These are phyloP conservation scores for Pseudogymnoascus sp. DNA, from an alignment of 2,329 filamentous ascomycete genomes.

Conservation along the genomic window DNA sequence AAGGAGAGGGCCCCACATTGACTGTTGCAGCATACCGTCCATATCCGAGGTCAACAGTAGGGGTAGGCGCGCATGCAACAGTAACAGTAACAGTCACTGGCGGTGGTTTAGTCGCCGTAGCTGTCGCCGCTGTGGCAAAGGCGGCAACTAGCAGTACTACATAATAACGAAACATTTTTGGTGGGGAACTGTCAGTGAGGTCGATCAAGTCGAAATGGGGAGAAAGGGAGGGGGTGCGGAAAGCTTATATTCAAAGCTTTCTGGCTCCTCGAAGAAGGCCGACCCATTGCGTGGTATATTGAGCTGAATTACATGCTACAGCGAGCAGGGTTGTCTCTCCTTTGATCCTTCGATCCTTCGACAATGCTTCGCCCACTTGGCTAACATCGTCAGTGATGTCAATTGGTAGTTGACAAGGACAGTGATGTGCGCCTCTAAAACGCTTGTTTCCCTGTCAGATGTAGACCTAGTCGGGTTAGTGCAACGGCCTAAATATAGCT, in stretches of 20 bases:
- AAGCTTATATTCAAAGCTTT: not conserved
- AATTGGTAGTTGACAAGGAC: not conserved
- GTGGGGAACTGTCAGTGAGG: not conserved
- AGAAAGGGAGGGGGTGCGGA: not conserved
- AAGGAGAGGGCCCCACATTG: not conserved
- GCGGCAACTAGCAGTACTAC: not conserved
- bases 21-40: not conserved
- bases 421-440: not conserved
- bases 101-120: not conserved
- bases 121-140: not conserved
- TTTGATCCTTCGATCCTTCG: not conserved
- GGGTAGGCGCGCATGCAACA: not conserved
- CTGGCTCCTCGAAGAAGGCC: not conserved
- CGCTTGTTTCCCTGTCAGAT: not conserved
- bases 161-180: not conserved
- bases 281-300: not conserved
- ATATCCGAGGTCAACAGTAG: not conserved
- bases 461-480: not conserved
- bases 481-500: not conserved
- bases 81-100: not conserved
- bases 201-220: not conserved
- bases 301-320: not conserved
- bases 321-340: not conserved
- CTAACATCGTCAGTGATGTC: not conserved
- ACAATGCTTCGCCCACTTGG: not conserved